Conservation (phyloP, 768 basidiomycete genomes). For the Hygrocybe punicea region DNA sequence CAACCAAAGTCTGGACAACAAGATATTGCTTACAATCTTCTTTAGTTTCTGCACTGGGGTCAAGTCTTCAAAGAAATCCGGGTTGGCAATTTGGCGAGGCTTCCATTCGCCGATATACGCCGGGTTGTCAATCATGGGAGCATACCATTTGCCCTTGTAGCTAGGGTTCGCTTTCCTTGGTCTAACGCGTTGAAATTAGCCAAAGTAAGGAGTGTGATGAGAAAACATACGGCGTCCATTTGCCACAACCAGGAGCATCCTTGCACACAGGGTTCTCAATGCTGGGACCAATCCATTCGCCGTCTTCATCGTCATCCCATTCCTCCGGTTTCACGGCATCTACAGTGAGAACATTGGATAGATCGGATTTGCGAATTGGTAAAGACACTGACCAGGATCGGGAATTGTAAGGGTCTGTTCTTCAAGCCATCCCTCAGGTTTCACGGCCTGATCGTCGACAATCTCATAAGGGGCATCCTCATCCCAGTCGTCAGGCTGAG, state of each 20-base stretch:
- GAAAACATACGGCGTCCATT: slow-evolving; percentile 72
- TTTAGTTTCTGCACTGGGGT: slow-evolving; percentile 76
- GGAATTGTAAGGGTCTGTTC: slow-evolving; percentile 76
- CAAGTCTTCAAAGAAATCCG: slow-evolving; percentile 84
- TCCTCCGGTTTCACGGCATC: slow-evolving; percentile 96
- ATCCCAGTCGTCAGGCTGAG: slow-evolving; percentile 92
- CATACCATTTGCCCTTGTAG: slow-evolving; percentile 98
- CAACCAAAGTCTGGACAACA: no score
- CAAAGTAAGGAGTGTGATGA: background rate
- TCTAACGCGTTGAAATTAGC: slow-evolving; percentile 32
- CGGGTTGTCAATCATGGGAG: slow-evolving; percentile 95
- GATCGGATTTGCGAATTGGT: background rate
- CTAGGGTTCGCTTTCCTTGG: slow-evolving; percentile 87
- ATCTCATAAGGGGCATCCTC: slow-evolving; percentile 95
- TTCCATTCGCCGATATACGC: slow-evolving; percentile 95
- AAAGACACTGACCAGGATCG: slow-evolving; percentile 66
- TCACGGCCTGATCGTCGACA: slow-evolving; percentile 77
- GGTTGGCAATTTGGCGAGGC: slow-evolving; percentile 88
- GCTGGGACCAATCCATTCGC: slow-evolving; percentile 93
- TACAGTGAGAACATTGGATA: slow-evolving; percentile 19
- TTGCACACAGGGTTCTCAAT: slow-evolving; percentile 88
- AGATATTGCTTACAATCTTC: slow-evolving; percentile 64
- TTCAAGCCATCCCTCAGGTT: slow-evolving; percentile 95
- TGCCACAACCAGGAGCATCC: slow-evolving; percentile 89
- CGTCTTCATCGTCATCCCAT: slow-evolving; percentile 99